Percentiles rank a stretch among this genome's conserved stretches.
Conservation (phyloP, 148 eudicot genomes). For the Agrostemma githago region DNA sequence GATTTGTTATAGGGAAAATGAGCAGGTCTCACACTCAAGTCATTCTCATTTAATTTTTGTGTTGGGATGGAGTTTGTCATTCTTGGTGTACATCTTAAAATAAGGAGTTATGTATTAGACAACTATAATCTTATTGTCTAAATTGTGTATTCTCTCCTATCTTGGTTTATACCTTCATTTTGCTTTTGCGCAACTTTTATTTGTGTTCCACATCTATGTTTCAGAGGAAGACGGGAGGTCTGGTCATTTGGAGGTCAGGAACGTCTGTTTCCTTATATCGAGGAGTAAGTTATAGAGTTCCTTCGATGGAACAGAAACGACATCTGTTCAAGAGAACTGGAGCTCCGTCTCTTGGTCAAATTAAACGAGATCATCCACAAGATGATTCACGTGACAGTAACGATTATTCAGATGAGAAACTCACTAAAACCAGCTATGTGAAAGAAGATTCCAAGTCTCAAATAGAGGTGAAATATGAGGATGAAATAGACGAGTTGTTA, state of each 20-base stretch:
- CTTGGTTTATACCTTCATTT: background rate
- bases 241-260: conserved; percentile 98
- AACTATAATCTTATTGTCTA: background rate
- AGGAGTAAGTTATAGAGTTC: conserved; percentile 68
- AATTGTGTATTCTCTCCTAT: background rate
- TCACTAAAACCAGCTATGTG: conserved; percentile 19
- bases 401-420: conserved; percentile 28
- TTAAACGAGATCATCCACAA: conserved; percentile 20
- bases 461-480: conserved; percentile 62
- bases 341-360: conserved; percentile 23
- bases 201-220: conserved; percentile 21
- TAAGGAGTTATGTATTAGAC: background rate
- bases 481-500: conserved; percentile 78
- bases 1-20: background rate
- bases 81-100: background rate
- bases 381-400: conserved; percentile 22
- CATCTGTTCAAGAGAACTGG: conserved; percentile 28
- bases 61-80: background rate
- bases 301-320: conserved; percentile 37
- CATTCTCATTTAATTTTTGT: background rate
- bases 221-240: conserved; percentile 92
- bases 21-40: background rate
- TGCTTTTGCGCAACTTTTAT: conserved; percentile 23
- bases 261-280: conserved; percentile 77
- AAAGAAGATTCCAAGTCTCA: conserved; percentile 24